phyloP scores from a whole-genome alignment of 2,329 filamentous ascomycete species.

The Ascochyta lentis region DNA sequence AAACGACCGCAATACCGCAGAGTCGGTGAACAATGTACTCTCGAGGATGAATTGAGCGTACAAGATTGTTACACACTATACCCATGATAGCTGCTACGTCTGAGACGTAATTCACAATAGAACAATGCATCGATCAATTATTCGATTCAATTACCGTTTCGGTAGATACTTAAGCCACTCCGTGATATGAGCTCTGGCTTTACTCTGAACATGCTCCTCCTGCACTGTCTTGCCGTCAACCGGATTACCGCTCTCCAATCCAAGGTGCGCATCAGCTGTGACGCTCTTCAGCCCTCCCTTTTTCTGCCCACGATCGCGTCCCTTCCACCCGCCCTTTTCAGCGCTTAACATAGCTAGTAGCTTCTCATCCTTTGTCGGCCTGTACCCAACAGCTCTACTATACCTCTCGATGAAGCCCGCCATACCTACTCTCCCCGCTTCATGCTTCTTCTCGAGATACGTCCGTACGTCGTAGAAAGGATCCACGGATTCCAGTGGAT shows the following conservation, averaged over 20 bases:
- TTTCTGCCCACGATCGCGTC: not conserved
- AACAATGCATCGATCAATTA: not conserved
- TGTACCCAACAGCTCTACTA: constrained; percentile 8
- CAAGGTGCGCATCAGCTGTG: no score
- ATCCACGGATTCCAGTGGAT: not conserved
- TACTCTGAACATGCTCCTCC: no score
- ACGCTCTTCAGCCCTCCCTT: no score
- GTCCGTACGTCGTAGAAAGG: not conserved
- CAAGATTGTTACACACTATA: not conserved
- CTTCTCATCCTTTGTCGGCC: constrained; percentile 1
- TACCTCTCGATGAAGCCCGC: constrained; percentile 17
- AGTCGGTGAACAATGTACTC: not conserved
- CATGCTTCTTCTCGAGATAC: not conserved
- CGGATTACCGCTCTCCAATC: no score
- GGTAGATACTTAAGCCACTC: not conserved
- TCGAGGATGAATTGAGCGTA: not conserved
- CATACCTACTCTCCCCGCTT: constrained; percentile 11
- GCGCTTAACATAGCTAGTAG: constrained; percentile 1
- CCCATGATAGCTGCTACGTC: constrained; percentile 6
- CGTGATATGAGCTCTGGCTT: not conserved
- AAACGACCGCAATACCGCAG: not conserved
- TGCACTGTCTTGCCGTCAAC: no score
- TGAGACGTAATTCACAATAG: constrained; percentile 1
- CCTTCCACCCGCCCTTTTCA: not conserved
- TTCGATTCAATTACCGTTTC: not conserved